A percentile compares a stretch with the other conserved stretches of the same genome.
Conservation (phyloP, 441 rosid species). For the Flueggea neowawraea region DNA sequence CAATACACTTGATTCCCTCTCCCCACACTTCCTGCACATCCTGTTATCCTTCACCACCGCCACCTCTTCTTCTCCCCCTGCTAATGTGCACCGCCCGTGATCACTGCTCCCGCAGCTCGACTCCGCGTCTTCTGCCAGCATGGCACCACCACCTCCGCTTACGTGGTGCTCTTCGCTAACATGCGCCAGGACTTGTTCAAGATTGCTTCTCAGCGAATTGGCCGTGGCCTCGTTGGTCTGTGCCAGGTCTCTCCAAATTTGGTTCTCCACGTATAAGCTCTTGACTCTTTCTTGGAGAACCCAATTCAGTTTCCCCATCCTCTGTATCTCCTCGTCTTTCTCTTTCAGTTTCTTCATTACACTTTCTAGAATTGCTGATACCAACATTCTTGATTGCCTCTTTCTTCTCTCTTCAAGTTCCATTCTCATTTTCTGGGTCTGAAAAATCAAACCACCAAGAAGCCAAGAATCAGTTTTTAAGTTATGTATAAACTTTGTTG, state of each 20-base stretch:
- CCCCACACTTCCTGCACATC: conserved; percentile 58
- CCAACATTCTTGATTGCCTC: conserved; percentile 50
- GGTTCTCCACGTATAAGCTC: conserved; percentile 48
- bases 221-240: conserved; percentile 71
- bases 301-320: conserved; percentile 57
- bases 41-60: conserved; percentile 18
- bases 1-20: conserved; percentile 65
- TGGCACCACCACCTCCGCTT: conserved; percentile 13
- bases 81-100: conserved; percentile 4
- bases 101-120: conserved; percentile 71
- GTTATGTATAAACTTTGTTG: no score
- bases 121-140: conserved; percentile 44
- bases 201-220: conserved; percentile 51
- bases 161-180: conserved; percentile 28
- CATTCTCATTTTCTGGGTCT: conserved; percentile 51
- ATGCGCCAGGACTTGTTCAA: conserved; percentile 67
- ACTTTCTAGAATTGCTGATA: conserved; percentile 40
- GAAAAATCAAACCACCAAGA: not conserved
- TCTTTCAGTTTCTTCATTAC: conserved; percentile 42
- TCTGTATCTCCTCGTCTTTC: conserved; percentile 57
- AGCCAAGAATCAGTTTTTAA: no score
- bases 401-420: conserved; percentile 57
- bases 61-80: conserved; percentile 9
- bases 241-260: conserved; percentile 70
- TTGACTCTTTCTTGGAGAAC: conserved; percentile 58